These are phyloP conservation scores for Suillus weaverae DNA, from an alignment of 768 basidiomycete species.

Conservation along the genomic window DNA sequence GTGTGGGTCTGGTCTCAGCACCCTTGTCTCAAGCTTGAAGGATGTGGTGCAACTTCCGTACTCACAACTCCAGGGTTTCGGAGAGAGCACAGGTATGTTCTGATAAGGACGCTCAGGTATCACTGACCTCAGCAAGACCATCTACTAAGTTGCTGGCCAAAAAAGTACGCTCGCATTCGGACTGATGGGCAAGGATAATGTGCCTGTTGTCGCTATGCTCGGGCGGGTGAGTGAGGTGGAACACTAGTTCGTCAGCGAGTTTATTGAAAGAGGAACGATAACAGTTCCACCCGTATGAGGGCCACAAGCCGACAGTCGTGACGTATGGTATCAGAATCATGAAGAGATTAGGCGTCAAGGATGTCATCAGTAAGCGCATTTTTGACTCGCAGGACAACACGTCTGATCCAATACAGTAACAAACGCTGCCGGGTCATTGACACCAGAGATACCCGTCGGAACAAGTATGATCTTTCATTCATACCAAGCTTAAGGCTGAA, in stretches of 20 bases:
- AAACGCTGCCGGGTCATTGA: conserved; percentile 85
- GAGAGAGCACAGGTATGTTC: conserved; percentile 67
- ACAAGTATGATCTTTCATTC: conserved; percentile 57
- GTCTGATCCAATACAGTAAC: conserved; percentile 54
- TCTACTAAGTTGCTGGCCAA: conserved; percentile 69
- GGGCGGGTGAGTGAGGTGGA: conserved; percentile 58
- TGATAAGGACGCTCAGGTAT: not conserved
- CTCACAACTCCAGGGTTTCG: conserved; percentile 68
- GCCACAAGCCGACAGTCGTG: conserved; percentile 66
- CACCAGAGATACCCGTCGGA: conserved; percentile 70
- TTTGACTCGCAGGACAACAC: not conserved
- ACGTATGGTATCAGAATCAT: conserved; percentile 80
- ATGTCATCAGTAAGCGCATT: conserved; percentile 64
- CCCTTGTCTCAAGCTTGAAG: conserved; percentile 61
- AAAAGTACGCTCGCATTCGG: conserved; percentile 82
- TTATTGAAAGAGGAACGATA: not conserved
- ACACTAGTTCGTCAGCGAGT: not conserved
- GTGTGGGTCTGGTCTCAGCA: conserved; percentile 84
- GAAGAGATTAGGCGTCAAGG: conserved; percentile 72
- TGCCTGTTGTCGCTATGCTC: conserved; percentile 88
- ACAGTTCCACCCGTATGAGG: conserved; percentile 87
- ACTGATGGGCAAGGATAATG: conserved; percentile 59
- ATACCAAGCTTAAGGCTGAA: conserved; percentile 10
- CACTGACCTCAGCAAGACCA: not conserved
- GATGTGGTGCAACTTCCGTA: conserved; percentile 66